phyloP scores from a whole-genome alignment of 2,329 filamentous ascomycete species.

The Zymoseptoria pseudotritici region DNA sequence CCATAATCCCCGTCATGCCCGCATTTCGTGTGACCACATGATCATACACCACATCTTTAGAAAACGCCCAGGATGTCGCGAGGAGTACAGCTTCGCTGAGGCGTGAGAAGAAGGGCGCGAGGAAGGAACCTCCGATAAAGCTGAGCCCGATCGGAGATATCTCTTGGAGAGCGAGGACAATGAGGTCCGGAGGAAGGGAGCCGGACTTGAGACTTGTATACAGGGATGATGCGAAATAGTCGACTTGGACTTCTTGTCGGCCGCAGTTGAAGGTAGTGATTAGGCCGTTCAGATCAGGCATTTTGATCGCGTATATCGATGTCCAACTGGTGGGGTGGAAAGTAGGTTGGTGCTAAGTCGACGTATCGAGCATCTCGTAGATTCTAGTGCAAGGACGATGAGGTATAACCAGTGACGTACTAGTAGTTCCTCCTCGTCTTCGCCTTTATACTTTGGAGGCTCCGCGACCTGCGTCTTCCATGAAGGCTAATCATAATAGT shows the following conservation, averaged over 20 bases:
- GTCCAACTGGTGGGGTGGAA: background rate
- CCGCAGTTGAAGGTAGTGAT: constrained; percentile 88
- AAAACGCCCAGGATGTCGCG: constrained; percentile 44
- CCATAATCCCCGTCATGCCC: constrained; percentile 82
- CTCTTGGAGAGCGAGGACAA: constrained; percentile 73
- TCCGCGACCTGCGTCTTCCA: background rate
- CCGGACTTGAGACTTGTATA: constrained; percentile 33
- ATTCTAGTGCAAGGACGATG: no score
- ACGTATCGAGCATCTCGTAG: no score
- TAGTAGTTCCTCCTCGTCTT: background rate
- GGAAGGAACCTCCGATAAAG: constrained; percentile 75
- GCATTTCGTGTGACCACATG: constrained; percentile 66
- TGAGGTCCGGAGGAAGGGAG: constrained; percentile 55
- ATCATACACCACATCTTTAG: constrained; percentile 57
- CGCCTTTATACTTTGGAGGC: background rate
- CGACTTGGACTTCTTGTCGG: constrained; percentile 60
- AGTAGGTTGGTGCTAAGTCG: background rate
- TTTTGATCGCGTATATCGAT: background rate
- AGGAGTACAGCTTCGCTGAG: constrained; percentile 58
- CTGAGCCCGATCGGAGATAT: constrained; percentile 75
- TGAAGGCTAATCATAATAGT: background rate
- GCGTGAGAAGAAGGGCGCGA: constrained; percentile 66
- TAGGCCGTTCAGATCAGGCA: background rate
- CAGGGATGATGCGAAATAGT: constrained; percentile 60
- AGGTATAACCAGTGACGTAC: background rate